A percentile compares a stretch with the other conserved stretches of the same genome.
phyloP scores from a whole-genome alignment of 2,329 filamentous ascomycete species.

The Tricladium varicosporioides region DNA sequence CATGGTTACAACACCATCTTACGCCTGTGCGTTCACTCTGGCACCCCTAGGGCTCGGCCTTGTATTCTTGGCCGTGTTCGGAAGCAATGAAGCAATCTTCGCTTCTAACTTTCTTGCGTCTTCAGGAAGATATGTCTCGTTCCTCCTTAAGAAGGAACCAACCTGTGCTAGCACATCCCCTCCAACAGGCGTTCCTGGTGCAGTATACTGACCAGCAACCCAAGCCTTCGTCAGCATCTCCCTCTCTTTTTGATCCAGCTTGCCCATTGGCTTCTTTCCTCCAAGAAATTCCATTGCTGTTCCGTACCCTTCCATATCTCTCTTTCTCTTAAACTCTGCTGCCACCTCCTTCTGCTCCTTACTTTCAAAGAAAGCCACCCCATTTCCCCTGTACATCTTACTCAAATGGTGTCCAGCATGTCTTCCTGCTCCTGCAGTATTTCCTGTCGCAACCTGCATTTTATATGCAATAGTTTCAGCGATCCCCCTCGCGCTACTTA shows the following conservation, averaged over 20 bases:
- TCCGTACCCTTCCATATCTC: not conserved
- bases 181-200: constrained; percentile 14
- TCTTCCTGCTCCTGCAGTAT: constrained; percentile 11
- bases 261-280: constrained; percentile 6
- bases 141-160: constrained; percentile 26
- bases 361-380: constrained; percentile 28
- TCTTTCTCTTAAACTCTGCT: constrained; percentile 12
- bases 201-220: constrained; percentile 32
- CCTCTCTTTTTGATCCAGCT: constrained; percentile 18
- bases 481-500: constrained; percentile 23
- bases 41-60: not conserved
- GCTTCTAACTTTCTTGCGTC: constrained; percentile 28
- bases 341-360: constrained; percentile 21
- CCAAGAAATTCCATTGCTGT: constrained; percentile 2
- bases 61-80: constrained; percentile 7
- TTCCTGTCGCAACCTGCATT: constrained; percentile 28
- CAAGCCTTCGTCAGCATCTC: constrained; percentile 24
- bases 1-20: constrained; percentile 12
- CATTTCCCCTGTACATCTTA: constrained; percentile 20
- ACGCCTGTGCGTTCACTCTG: constrained; percentile 3
- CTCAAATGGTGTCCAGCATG: constrained; percentile 18
- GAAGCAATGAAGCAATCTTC: constrained; percentile 30
- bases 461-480: constrained; percentile 27
- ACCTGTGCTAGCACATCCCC: constrained; percentile 26
- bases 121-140: constrained; percentile 33